phyloP scores from a whole-genome alignment of 192 early-diverging fungal species.

The Backusella westeae region DNA sequence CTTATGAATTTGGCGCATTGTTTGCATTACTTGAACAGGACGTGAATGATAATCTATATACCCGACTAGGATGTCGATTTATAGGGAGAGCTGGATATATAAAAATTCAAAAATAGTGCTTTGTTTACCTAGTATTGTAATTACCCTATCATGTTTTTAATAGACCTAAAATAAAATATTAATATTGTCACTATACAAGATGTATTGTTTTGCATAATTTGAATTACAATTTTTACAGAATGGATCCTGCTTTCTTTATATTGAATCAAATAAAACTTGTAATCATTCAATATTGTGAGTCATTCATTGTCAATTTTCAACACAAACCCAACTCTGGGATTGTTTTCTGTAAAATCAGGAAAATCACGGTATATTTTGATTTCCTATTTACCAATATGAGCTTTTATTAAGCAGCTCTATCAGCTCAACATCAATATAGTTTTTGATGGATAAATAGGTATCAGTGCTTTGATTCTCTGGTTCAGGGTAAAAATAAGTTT shows the following conservation, averaged over 20 bases:
- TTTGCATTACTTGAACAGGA: not conserved
- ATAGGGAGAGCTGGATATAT: not conserved
- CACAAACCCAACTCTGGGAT: not conserved
- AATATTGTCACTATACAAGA: not conserved
- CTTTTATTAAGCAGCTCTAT: not conserved
- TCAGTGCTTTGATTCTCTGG: not conserved
- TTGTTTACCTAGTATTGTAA: not conserved
- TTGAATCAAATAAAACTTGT: not conserved
- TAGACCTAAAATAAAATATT: not conserved
- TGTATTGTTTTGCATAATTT: not conserved
- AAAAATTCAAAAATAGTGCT: not conserved
- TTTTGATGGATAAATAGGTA: not conserved
- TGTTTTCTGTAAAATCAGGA: not conserved
- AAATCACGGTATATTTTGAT: not conserved
- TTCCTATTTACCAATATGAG: not conserved
- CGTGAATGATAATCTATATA: not conserved
- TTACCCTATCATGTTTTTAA: not conserved
- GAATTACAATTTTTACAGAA: too few species aligned
- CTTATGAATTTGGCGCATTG: not conserved
- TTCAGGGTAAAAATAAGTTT: not conserved
- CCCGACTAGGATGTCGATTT: not conserved
- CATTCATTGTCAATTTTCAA: not conserved
- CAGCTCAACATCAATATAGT: not conserved
- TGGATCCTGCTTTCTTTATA: not conserved
- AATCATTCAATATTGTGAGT: not conserved